These are phyloP conservation scores for Botrytis pseudocinerea DNA, from an alignment of 2,329 filamentous ascomycete species.

Conservation along the genomic window DNA sequence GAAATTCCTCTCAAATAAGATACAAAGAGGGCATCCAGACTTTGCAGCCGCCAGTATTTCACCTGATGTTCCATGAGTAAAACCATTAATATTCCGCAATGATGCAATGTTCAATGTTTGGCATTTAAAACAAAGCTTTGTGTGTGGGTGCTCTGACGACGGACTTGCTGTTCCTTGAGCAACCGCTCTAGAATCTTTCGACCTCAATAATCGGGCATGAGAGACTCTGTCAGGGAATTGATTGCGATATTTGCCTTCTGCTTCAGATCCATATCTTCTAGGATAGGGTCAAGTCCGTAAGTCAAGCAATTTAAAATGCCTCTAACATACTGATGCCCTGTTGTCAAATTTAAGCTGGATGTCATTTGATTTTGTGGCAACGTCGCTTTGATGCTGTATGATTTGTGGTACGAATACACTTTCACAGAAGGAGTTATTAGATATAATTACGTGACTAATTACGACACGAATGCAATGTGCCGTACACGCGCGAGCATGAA, in stretches of 20 bases:
- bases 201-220: neutral
- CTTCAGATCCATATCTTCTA: no score
- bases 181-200: neutral
- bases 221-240: neutral
- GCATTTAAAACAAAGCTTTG: neutral
- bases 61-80: neutral
- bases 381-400: no score
- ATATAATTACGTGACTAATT: no score
- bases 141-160: neutral
- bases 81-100: neutral
- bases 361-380: no score
- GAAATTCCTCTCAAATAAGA: neutral
- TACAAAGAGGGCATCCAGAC: neutral
- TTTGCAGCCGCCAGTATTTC: neutral
- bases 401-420: no score
- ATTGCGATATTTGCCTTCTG: neutral
- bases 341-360: no score
- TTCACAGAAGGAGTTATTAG: no score
- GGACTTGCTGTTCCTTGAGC: neutral
- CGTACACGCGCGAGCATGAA: no score
- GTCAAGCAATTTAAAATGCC: no score
- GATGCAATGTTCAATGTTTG: neutral
- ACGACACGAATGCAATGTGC: no score
- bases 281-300: no score
- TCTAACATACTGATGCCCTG: no score